phyloP scores from a whole-genome alignment of 805 yeast species.

The Candida saitoana region DNA sequence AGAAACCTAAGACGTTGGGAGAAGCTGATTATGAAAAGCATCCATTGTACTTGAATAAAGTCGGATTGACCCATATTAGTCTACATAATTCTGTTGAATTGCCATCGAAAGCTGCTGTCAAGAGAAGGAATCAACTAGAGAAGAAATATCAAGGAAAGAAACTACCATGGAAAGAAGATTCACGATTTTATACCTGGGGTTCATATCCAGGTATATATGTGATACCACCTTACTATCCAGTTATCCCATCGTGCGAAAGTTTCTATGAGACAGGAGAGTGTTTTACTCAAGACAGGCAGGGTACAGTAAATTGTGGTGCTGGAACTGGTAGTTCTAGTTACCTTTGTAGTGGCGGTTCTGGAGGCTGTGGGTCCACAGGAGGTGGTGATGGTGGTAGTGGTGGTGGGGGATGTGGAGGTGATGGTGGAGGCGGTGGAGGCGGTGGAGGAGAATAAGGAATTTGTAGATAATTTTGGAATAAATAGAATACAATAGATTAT shows the following conservation, averaged over 20 bases:
- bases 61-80: constrained; percentile 13
- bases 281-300: constrained; percentile 2
- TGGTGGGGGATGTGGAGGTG: background rate
- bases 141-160: constrained; percentile 5
- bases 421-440: background rate
- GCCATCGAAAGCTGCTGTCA: constrained; percentile 7
- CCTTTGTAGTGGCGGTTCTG: background rate
- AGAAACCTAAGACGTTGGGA: background rate
- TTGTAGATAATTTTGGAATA: no score
- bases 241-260: constrained; percentile 1
- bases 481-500: no score
- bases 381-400: background rate
- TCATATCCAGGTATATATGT: constrained; percentile 6
- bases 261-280: constrained; percentile 1
- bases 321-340: no score
- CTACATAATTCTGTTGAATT: constrained; percentile 12
- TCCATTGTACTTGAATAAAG: constrained; percentile 7
- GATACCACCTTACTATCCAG: constrained; percentile 8
- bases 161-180: constrained; percentile 5
- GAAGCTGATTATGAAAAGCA: background rate
- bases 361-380: background rate
- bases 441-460: background rate
- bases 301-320: constrained; percentile 1
- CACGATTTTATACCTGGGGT: background rate
- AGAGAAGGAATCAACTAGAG: constrained; percentile 1